Percentiles rank a stretch among this genome's conserved stretches.
These are phyloP conservation scores for Venturiaceae sp. DNA, from an alignment of 2,329 filamentous ascomycete genomes.

Conservation along the genomic window DNA sequence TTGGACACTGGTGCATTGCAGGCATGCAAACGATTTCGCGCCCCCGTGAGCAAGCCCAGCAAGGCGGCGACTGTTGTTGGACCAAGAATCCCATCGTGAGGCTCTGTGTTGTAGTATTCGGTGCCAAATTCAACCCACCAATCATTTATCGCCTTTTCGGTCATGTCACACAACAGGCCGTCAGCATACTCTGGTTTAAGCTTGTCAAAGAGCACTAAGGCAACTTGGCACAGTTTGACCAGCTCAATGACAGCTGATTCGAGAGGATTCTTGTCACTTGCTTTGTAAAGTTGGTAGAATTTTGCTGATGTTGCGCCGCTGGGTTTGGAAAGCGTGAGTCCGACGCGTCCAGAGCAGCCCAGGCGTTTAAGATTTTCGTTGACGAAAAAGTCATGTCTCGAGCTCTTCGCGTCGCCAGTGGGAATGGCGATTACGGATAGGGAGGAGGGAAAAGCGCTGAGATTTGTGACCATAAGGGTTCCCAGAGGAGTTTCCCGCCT, in stretches of 20 bases:
- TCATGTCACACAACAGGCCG: constrained; percentile 85
- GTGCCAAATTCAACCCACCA: constrained; percentile 95
- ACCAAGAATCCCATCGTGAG: constrained; percentile 83
- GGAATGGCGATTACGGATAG: constrained; percentile 87
- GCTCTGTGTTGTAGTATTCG: constrained; percentile 87
- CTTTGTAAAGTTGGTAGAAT: constrained; percentile 83
- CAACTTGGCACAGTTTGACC: constrained; percentile 83
- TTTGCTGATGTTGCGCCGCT: constrained; percentile 78
- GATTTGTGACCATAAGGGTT: constrained; percentile 85
- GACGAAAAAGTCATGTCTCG: constrained; percentile 79
- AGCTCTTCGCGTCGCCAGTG: constrained; percentile 70
- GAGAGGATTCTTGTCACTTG: constrained; percentile 71
- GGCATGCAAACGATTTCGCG: constrained; percentile 79
- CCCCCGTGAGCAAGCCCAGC: constrained; percentile 79
- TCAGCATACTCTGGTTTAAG: constrained; percentile 84
- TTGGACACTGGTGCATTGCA: constrained; percentile 77
- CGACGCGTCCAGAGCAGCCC: constrained; percentile 83
- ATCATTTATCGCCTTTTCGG: constrained; percentile 78
- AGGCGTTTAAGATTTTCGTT: constrained; percentile 91
- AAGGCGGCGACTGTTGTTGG: constrained; percentile 85
- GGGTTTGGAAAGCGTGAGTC: constrained; percentile 69
- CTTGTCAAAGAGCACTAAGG: constrained; percentile 78
- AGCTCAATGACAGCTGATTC: constrained; percentile 75
- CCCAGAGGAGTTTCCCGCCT: constrained; percentile 74
- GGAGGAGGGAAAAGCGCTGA: constrained; percentile 84